Percentiles rank a stretch among this genome's conserved stretches.
These are phyloP conservation scores for Gypsophila paniculata DNA, from an alignment of 179 eudicot genomes.

Conservation along the genomic window DNA sequence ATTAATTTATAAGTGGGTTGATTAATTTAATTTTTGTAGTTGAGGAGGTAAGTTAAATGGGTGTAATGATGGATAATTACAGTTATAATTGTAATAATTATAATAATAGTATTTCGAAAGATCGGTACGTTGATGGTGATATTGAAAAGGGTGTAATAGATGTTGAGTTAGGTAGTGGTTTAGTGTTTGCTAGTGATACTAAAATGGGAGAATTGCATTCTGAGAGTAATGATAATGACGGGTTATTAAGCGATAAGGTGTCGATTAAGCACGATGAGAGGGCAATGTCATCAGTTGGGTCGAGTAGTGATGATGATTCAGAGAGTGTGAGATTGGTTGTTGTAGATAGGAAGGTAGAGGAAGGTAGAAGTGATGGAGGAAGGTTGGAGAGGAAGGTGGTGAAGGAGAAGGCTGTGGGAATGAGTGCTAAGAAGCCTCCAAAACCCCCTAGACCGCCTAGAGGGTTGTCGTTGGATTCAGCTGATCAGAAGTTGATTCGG, in stretches of 20 bases:
- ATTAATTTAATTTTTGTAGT: neutral
- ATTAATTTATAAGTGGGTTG: conserved; percentile 15
- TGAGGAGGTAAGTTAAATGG: conserved; percentile 19
- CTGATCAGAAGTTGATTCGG: conserved; percentile 72
- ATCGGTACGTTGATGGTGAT: conserved; percentile 36
- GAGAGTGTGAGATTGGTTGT: conserved; percentile 32
- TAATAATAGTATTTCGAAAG: conserved; percentile 25
- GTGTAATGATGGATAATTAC: conserved; percentile 34
- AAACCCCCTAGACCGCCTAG: conserved; percentile 79
- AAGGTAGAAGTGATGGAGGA: conserved; percentile 22
- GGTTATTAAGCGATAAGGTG: conserved; percentile 28
- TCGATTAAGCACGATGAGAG: conserved; percentile 28
- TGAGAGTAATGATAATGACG: conserved; percentile 13
- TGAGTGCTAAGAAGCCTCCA: conserved; percentile 72
- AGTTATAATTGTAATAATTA: neutral
- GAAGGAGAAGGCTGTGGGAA: conserved; percentile 53
- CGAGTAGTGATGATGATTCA: conserved; percentile 29
- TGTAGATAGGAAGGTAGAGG: conserved; percentile 37
- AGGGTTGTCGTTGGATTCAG: conserved; percentile 64
- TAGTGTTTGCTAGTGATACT: conserved; percentile 12
- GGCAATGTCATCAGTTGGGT: conserved; percentile 21
- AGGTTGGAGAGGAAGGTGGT: conserved; percentile 35
- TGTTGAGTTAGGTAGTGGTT: conserved; percentile 18
- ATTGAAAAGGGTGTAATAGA: conserved; percentile 50
- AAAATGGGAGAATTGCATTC: neutral